Conservation (phyloP, 1,284 basidiomycete genomes). For the Ganoderma boninense region DNA sequence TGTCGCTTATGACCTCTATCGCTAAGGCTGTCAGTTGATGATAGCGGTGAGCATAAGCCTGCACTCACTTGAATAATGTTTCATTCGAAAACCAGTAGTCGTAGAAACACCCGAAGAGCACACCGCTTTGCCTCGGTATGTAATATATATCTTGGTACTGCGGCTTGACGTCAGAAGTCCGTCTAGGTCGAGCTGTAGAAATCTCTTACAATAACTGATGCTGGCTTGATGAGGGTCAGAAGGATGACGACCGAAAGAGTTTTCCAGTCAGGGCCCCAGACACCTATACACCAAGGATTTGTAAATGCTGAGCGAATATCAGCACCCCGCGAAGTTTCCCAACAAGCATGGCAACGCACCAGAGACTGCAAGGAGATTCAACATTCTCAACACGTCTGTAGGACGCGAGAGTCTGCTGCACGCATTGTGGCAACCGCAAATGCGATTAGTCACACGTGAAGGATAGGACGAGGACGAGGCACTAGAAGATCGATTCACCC, state of each 20-base stretch:
- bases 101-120: not conserved
- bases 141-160: not conserved
- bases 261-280: not conserved
- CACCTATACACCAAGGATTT: constrained; percentile 4
- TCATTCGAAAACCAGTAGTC: not conserved
- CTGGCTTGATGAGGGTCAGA: constrained; percentile 9
- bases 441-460: not conserved
- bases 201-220: not conserved
- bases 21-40: not conserved
- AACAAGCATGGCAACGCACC: not conserved
- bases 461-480: not conserved
- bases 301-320: not conserved
- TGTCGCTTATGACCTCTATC: not conserved
- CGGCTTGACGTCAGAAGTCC: not conserved
- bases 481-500: not conserved
- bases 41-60: not conserved
- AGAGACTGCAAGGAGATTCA: constrained; percentile 12
- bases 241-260: not conserved
- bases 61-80: not conserved
- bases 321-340: not conserved
- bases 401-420: not conserved
- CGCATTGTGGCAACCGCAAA: not conserved
- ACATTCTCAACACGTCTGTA: not conserved
- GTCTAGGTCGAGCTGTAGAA: not conserved
- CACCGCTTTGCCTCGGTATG: not conserved